These are phyloP conservation scores for Zalaria obscura DNA, from an alignment of 2,329 filamentous ascomycete species.

Conservation along the genomic window DNA sequence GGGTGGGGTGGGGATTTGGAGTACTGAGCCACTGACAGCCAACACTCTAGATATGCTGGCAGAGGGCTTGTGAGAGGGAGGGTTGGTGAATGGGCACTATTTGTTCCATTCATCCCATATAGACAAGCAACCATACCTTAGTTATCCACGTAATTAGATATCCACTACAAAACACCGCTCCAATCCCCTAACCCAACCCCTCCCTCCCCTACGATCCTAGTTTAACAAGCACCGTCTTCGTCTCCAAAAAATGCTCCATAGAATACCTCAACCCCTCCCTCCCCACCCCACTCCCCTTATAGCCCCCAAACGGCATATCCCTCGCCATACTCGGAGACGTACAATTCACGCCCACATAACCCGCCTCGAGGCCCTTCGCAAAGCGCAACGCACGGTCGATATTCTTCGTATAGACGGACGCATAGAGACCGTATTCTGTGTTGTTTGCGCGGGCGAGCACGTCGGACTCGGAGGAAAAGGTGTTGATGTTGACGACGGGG, in stretches of 20 bases:
- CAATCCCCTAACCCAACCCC: too few species aligned
- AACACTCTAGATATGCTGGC: too few species aligned
- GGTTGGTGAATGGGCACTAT: too few species aligned
- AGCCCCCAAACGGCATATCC: constrained; percentile 28
- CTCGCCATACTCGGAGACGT: constrained; percentile 18
- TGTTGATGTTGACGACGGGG: constrained; percentile 22
- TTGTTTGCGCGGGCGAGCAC: constrained; percentile 21
- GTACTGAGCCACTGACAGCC: too few species aligned
- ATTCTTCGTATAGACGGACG: constrained; percentile 23
- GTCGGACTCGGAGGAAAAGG: constrained; percentile 21
- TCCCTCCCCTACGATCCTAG: too few species aligned
- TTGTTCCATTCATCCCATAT: too few species aligned
- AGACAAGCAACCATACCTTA: too few species aligned
- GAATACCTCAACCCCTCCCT: constrained; percentile 1
- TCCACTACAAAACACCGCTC: too few species aligned
- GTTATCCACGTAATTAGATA: too few species aligned
- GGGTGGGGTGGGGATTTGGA: too few species aligned
- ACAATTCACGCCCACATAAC: constrained; percentile 26
- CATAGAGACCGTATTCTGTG: constrained; percentile 23
- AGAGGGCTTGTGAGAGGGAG: too few species aligned
- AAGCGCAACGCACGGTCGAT: constrained; percentile 23
- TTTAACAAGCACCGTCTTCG: constrained; percentile 4
- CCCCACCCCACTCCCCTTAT: constrained; percentile 13
- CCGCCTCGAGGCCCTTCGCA: constrained; percentile 25
- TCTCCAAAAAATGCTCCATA: constrained; percentile 4